Evolutionary conservation across 2,329 filamentous ascomycete genomes (phyloP).

Genomic region (Fusarium kyushuense): DNA sequence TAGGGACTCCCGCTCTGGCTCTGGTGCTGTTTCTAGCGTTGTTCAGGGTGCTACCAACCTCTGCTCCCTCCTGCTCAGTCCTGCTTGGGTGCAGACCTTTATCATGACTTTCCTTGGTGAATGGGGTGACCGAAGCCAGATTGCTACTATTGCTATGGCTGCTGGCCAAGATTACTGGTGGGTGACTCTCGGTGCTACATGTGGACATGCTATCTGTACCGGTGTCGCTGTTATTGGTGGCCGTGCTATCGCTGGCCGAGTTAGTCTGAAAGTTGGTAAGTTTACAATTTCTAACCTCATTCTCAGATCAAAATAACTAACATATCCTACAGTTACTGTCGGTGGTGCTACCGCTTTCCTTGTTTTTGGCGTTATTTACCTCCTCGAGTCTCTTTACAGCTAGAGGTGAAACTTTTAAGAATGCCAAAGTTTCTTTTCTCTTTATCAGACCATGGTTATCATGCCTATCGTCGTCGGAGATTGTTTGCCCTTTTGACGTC

Average conservation of each 20-base stretch:
- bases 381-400: slow-evolving; percentile 79
- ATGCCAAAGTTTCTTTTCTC: slow-evolving; percentile 17
- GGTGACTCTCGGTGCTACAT: slow-evolving; percentile 90
- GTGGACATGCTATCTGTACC: slow-evolving; percentile 90
- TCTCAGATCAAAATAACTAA: slow-evolving; percentile 37
- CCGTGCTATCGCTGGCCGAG: slow-evolving; percentile 88
- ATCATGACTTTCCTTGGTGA: slow-evolving; percentile 99
- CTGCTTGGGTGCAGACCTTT: slow-evolving; percentile 98
- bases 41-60: slow-evolving; percentile 83
- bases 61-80: slow-evolving; percentile 87
- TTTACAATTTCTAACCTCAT: slow-evolving; percentile 46
- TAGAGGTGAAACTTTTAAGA: slow-evolving; percentile 46
- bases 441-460: slow-evolving; percentile 28
- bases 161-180: slow-evolving; percentile 99
- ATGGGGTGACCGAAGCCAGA: slow-evolving; percentile 98
- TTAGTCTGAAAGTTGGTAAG: slow-evolving; percentile 96
- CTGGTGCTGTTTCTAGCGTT: slow-evolving; percentile 55
- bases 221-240: slow-evolving; percentile 92
- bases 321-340: slow-evolving; percentile 76
- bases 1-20: slow-evolving; percentile 66
- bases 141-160: slow-evolving; percentile 98
- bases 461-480: slow-evolving; percentile 20
- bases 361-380: slow-evolving; percentile 90
- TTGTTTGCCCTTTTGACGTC: slow-evolving; percentile 31
- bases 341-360: slow-evolving; percentile 93